Evolutionary conservation across 2,329 filamentous ascomycete genomes (phyloP), one percentile per base, ranked within the genome.

Genomic region (Acrodontium crateriforme): DNA sequence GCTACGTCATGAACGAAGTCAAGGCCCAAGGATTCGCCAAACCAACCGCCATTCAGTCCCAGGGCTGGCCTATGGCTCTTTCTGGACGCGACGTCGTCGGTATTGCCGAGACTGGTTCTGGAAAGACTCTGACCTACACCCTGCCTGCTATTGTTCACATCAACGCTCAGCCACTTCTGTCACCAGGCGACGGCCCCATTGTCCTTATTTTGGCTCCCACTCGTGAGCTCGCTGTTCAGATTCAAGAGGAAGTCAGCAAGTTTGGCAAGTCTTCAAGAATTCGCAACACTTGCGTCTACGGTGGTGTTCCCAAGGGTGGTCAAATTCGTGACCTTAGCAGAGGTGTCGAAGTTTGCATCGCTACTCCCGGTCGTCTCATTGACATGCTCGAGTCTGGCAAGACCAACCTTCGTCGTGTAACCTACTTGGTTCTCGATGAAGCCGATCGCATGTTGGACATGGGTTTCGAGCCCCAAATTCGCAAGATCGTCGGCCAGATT

Each of bases 391-490:
- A 95, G 62, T 82, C 83, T 44, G 87, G 85, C 58, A 92, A 91
- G 69, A 98, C 89, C 48, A 95, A 98, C 65, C 74, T 98, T 39
- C 87, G 87, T 43, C 84, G 89, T 57, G 85, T 95, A 38, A 98
- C 89, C 31, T 98, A 98, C 64, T 69, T 98, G 32, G 89, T 95
- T 44, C 84, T 98, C 40, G 89, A 98, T 50, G 89, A 98, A 67
- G 89, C 89, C 55, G 89, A 98, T 63, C 87, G 89, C 53, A 98
- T 98, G 89, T 70, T 98, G 56, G 89, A 98, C 65, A 98, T 98
- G 89, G 89, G 89, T 74, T 95, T 98, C 63, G 89, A 98, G 65
- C 89, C 89, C 43, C 89, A 95, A 59, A 95, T 98, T 50, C 83
- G 89, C 66, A 95, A 95, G 68, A 95, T 98, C 43, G 85, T 98